Evolutionary conservation across 805 yeast species (phyloP).

Genomic region (Schizosaccharomyces cryophilus): DNA sequence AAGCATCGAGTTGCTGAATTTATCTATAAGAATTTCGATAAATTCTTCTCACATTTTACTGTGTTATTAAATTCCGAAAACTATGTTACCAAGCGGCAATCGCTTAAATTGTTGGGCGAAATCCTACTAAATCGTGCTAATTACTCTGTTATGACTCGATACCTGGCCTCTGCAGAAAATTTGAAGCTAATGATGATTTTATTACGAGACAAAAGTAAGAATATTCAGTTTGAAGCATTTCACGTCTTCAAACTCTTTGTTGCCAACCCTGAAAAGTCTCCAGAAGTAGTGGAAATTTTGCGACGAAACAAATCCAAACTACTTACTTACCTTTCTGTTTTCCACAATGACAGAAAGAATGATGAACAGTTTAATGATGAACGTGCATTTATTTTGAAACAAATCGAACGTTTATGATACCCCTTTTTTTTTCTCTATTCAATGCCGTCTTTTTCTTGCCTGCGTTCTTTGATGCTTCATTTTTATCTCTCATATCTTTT

Average conservation of each 20-base stretch:
- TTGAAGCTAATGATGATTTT: conserved; percentile 67
- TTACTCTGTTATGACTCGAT: conserved; percentile 44
- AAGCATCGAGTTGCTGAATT: conserved; percentile 48
- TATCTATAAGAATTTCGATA: conserved; percentile 16
- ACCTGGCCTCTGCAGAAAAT: conserved; percentile 60
- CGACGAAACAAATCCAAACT: conserved; percentile 63
- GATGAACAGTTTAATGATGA: conserved; percentile 51
- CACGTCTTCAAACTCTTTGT: conserved; percentile 78
- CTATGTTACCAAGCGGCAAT: conserved; percentile 82
- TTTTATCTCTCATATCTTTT: too few relatives aligned
- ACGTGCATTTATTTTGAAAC: conserved; percentile 51
- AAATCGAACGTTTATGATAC: conserved; percentile 22
- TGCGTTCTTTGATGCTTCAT: too few relatives aligned
- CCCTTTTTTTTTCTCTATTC: too few relatives aligned
- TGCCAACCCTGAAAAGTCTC: conserved; percentile 83
- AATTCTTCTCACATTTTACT: conserved; percentile 40
- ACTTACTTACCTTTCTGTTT: conserved; percentile 38
- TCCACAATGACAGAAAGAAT: conserved; percentile 29
- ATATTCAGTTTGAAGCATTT: conserved; percentile 73
- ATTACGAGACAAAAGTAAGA: conserved; percentile 68
- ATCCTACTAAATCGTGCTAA: conserved; percentile 49
- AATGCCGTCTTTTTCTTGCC: too few relatives aligned
- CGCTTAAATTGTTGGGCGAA: conserved; percentile 45
- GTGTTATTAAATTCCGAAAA: conserved; percentile 47
- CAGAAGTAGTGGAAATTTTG: conserved; percentile 54